These are phyloP conservation scores for Yamadazyma sp. DNA, from an alignment of 805 yeast species.

Conservation along the genomic window DNA sequence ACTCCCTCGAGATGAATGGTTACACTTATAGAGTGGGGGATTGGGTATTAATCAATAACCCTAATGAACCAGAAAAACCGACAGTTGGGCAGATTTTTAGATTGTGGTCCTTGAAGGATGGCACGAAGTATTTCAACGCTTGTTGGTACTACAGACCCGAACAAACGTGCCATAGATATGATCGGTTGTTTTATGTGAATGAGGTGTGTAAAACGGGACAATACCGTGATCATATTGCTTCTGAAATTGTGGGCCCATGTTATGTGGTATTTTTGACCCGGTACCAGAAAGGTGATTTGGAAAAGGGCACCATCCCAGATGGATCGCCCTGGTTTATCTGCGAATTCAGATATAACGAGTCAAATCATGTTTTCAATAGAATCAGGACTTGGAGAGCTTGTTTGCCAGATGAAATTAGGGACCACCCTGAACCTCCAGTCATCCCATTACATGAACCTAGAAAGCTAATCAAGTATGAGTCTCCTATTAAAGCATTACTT, in stretches of 20 bases:
- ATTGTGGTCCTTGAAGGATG: slow-evolving; percentile 88
- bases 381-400: slow-evolving; percentile 99
- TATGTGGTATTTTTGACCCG: slow-evolving; percentile 93
- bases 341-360: slow-evolving; percentile 91
- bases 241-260: slow-evolving; percentile 89
- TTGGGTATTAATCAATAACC: slow-evolving; percentile 87
- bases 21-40: slow-evolving; percentile 83
- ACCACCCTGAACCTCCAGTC: slow-evolving; percentile 71
- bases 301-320: slow-evolving; percentile 53
- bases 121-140: slow-evolving; percentile 81
- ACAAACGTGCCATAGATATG: slow-evolving; percentile 93
- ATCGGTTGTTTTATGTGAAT: slow-evolving; percentile 84
- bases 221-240: slow-evolving; percentile 88
- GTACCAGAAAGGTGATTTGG: slow-evolving; percentile 93
- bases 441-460: slow-evolving; percentile 68
- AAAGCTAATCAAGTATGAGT: slow-evolving; percentile 70
- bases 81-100: slow-evolving; percentile 92
- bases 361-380: slow-evolving; percentile 85
- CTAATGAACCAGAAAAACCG: slow-evolving; percentile 86
- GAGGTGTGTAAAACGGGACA: slow-evolving; percentile 97
- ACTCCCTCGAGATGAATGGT: slow-evolving; percentile 69
- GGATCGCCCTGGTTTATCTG: slow-evolving; percentile 90
- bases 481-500: slow-evolving; percentile 79
- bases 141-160: slow-evolving; percentile 99
- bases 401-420: slow-evolving; percentile 93